Evolutionary conservation across 2,329 filamentous ascomycete genomes (phyloP), one percentile per base, ranked within the genome.

Genomic region (Phaeosphaeriaceae sp.): DNA sequence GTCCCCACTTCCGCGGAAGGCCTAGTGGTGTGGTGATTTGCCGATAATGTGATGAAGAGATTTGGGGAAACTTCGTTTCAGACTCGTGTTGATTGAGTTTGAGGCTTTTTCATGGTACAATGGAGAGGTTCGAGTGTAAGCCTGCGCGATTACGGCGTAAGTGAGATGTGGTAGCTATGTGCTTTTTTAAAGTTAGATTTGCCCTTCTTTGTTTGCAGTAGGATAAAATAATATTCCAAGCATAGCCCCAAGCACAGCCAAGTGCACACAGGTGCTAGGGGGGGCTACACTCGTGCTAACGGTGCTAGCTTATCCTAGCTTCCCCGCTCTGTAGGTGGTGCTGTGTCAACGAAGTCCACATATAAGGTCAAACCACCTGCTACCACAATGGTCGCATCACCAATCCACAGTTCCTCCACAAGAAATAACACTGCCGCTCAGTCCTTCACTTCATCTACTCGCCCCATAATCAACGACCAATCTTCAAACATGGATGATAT

Each of bases 401-500:
- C 55, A 17, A 53, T 48, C 29, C 42, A 57, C 47, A 33, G 48
- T 41, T 50, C 50, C 20, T 48, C 50, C 42, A 54, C 50, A 15
- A 39, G 49, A 20, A n/a, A 45, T 6, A 30, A 41, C 21, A 35
- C 21, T 36, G 23, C 15, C 39, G 50, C 61, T 33, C 58, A 61
- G 26, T 63, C 62, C n/a, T 61, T 47, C 6, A 44, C 63, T 40
- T 60, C 67, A 23, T 71, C 67, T 21, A 59, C 61, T 1, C 59
- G 52, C 11, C 65, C 63, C 12, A 57, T 71, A 17, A 35, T 68
- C 15, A 30, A 47, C 35, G 52, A 58, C 18, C 41, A 13, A 54
- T 46, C 17, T 48, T 50, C 20, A 42, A 63, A 38, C 17, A 73
- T 71, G 66, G 67, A 57, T 55, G 61, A 66, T 48, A 29, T 59